Base-by-base conservation (phyloP, 192 early-diverging fungal genomes). In the Backusella morwellensis region DNA sequence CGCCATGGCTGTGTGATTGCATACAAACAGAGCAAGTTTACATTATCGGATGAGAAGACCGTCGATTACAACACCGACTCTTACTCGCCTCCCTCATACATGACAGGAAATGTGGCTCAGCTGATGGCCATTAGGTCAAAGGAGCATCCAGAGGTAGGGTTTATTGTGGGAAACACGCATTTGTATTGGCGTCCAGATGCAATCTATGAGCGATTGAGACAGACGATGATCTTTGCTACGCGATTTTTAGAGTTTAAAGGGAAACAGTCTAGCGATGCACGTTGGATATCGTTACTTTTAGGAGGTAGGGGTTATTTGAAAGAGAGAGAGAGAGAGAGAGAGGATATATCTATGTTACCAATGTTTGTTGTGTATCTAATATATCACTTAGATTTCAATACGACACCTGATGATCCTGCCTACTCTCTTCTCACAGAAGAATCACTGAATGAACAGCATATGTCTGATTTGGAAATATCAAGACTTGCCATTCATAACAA, bases 161-260 rank as follows among this genome's bases (percentile, higher is more conserved):
- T 83, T 26, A 26, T 84, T 19, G 74, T 84, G 7, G 82, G 79
- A 11, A 84, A 80, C 15, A 84, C 82, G 3, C 79, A 84, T 72
- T 34, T 84, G 2, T 84, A 78, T 17, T 84, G 82, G 82, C 76
- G 76, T 23, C 82, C 82, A 0, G 41, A 52, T 23, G 75, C 82
- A 6, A 78, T 44, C n/a, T 84, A 84, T 56, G 82, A 84, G 40
- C 21, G 77, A n/a, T 36, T 75, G 7, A 68, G 82, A 38, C 82
- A 84, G 44, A 68, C 66, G 2, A 23, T 36, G 19, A 77, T 79
- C 12, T 82, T 77, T 63, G 44, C 26, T 6, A 66, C 70, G 14
- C 32, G 54, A 15, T 54, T 75, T 4, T 35, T 41, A 14, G 71
- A 73, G 32, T 69, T 75, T n/a, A 41, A 67, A 36, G 0, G 23